phyloP scores from a whole-genome alignment of 2,329 filamentous ascomycete genomes.

The Fusarium agapanthi region DNA sequence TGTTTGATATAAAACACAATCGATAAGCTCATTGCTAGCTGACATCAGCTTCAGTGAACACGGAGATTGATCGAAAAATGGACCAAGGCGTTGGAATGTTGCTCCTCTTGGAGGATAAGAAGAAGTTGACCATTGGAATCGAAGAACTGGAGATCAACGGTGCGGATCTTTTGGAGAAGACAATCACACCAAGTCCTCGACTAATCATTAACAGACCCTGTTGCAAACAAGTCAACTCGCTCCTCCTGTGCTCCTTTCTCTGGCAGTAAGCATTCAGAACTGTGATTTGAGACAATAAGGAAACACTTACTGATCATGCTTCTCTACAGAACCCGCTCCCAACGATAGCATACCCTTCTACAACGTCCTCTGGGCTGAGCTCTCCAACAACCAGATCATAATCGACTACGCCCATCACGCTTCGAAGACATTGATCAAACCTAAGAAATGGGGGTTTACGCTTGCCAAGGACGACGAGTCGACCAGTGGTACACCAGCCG shows the following conservation, averaged over 20 bases:
- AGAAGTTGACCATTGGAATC: constrained; percentile 45
- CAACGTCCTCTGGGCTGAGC: constrained; percentile 84
- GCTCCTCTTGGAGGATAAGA: constrained; percentile 45
- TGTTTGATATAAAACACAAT: not conserved
- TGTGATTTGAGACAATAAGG: not conserved
- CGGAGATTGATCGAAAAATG: constrained; percentile 22
- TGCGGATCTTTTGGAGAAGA: constrained; percentile 38
- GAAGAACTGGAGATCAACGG: constrained; percentile 47
- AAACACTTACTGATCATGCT: constrained; percentile 4
- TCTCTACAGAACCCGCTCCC: constrained; percentile 33
- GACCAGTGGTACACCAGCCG: constrained; percentile 49
- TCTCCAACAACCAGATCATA: constrained; percentile 66
- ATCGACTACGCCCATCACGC: constrained; percentile 76
- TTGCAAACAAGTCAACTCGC: constrained; percentile 30
- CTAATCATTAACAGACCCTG: constrained; percentile 36
- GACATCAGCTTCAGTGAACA: constrained; percentile 1
- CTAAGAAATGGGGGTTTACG: constrained; percentile 62
- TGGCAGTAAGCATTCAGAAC: constrained; percentile 20
- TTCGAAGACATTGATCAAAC: constrained; percentile 67
- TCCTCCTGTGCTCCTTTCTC: constrained; percentile 35
- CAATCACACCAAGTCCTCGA: not conserved
- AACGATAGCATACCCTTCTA: constrained; percentile 72
- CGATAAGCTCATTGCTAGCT: not conserved
- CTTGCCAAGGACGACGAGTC: constrained; percentile 51
- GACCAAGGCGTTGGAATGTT: constrained; percentile 40